phyloP scores from a whole-genome alignment of 768 basidiomycete species.

The Coprinopsis cinerea region DNA sequence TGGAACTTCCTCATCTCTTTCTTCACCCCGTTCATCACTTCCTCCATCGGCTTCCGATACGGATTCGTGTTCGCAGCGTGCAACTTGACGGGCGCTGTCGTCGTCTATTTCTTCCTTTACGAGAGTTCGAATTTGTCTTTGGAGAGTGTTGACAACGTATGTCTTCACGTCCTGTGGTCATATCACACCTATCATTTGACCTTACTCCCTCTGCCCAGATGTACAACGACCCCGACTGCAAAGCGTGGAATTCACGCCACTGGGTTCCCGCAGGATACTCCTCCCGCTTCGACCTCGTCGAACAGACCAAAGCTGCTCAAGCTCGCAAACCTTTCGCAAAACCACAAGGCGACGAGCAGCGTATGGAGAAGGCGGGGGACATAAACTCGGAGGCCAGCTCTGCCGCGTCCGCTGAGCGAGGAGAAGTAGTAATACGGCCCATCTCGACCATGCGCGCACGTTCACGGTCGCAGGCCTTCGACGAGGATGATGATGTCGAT shows the following conservation, averaged over 20 bases:
- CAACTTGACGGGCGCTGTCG: slow-evolving; percentile 50
- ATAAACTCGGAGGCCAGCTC: not conserved
- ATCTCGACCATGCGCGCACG: too few relatives aligned
- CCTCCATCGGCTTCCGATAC: slow-evolving; percentile 51
- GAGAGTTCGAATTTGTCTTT: slow-evolving; percentile 63
- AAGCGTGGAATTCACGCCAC: slow-evolving; percentile 55
- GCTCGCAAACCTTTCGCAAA: slow-evolving; percentile 20
- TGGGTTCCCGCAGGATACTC: slow-evolving; percentile 59
- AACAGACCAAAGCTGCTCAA: slow-evolving; percentile 37
- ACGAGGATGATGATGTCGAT: not conserved
- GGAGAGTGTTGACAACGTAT: slow-evolving; percentile 57
- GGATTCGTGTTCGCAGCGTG: slow-evolving; percentile 72
- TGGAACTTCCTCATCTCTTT: slow-evolving; percentile 72
- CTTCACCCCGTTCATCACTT: slow-evolving; percentile 71
- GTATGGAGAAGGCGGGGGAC: slow-evolving; percentile 14
- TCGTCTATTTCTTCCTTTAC: slow-evolving; percentile 73
- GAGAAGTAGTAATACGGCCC: not conserved
- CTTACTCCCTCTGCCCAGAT: too few relatives aligned
- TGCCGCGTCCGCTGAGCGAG: not conserved
- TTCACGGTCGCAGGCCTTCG: too few relatives aligned
- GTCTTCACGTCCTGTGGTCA: slow-evolving; percentile 4
- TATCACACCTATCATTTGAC: not conserved
- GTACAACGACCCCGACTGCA: slow-evolving; percentile 59
- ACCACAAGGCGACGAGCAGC: slow-evolving; percentile 18
- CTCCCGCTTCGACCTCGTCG: slow-evolving; percentile 39